phyloP scores from a whole-genome alignment of 2,329 filamentous ascomycete species.

The Verticillium dahliae region DNA sequence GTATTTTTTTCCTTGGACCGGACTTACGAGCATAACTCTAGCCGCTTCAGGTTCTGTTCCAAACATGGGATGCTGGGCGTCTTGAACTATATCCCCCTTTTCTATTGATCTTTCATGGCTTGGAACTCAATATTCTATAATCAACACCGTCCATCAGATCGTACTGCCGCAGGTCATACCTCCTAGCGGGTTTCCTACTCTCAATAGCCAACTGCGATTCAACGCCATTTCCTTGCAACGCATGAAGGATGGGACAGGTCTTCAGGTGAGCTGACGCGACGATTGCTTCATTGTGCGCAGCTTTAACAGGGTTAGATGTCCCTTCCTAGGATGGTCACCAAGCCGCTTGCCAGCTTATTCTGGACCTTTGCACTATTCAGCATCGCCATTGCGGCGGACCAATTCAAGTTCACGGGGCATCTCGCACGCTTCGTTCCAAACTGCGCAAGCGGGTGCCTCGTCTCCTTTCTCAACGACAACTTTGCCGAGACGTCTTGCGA shows the following conservation, averaged over 20 bases:
- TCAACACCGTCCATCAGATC: not conserved
- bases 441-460: conserved; percentile 56
- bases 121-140: too few species aligned
- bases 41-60: not conserved
- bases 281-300: not conserved
- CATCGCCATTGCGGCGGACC: conserved; percentile 16
- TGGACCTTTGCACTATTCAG: conserved; percentile 22
- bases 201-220: not conserved
- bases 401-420: conserved; percentile 26
- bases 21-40: not conserved
- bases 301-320: conserved; percentile 27
- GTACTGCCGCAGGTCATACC: too few species aligned
- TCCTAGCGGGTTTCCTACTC: not conserved
- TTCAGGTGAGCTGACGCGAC: conserved; percentile 3
- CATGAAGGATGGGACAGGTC: conserved; percentile 14
- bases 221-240: conserved; percentile 1
- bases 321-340: conserved; percentile 34
- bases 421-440: conserved; percentile 41
- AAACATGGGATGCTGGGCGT: conserved; percentile 2
- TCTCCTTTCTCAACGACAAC: conserved; percentile 55
- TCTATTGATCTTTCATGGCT: not conserved
- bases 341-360: conserved; percentile 21
- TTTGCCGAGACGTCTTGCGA: conserved; percentile 45
- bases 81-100: not conserved
- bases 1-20: not conserved